phyloP scores from a whole-genome alignment of 495 filamentous ascomycete species.

The Astrothelium subdiscretum region DNA sequence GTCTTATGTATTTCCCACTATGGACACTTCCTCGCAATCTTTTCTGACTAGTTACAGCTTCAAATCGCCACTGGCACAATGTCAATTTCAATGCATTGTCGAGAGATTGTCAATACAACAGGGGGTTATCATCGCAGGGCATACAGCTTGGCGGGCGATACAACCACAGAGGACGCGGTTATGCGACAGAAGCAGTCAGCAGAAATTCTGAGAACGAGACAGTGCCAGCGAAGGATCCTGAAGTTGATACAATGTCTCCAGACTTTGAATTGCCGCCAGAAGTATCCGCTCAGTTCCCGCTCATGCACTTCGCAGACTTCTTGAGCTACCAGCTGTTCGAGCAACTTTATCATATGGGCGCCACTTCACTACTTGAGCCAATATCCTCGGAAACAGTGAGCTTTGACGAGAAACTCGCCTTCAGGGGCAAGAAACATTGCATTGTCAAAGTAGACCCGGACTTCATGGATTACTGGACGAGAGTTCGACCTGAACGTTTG shows the following conservation, averaged over 20 bases:
- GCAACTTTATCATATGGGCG: background rate
- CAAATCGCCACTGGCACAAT: background rate
- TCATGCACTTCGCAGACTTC: background rate
- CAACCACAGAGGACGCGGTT: background rate
- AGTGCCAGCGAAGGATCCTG: background rate
- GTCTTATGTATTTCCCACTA: slow-evolving; percentile 1
- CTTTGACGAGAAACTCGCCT: background rate
- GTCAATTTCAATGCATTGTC: background rate
- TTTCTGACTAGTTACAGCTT: background rate
- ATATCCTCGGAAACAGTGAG: background rate
- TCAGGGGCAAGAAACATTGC: background rate
- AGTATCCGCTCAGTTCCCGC: background rate
- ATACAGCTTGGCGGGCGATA: background rate
- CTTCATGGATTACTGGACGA: background rate
- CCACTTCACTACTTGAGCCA: background rate
- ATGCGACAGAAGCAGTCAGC: background rate
- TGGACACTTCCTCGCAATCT: background rate
- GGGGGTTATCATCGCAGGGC: background rate
- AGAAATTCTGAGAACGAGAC: background rate
- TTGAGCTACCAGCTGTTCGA: background rate
- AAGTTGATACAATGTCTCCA: background rate
- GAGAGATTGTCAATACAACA: background rate
- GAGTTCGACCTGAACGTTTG: background rate
- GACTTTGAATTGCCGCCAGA: background rate
- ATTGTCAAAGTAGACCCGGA: background rate